These are phyloP conservation scores for Annulohypoxylon bovei DNA, from an alignment of 495 filamentous ascomycete genomes.

Conservation along the genomic window DNA sequence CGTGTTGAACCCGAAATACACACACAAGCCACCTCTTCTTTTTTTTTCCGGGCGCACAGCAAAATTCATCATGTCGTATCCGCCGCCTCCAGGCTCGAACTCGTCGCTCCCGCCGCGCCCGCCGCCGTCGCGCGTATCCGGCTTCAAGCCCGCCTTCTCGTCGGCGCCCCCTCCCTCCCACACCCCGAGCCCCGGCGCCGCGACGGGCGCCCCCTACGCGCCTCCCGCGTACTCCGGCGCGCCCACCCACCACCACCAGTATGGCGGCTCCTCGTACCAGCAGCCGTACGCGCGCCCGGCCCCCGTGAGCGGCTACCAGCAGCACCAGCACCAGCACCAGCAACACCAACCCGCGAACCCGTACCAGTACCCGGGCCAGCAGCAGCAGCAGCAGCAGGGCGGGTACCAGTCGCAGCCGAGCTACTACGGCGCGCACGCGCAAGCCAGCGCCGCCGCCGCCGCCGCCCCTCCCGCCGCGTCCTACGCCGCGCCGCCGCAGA, in stretches of 20 bases:
- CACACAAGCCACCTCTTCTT: constrained; percentile 25
- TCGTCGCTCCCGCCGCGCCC: constrained; percentile 83
- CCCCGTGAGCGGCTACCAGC: constrained; percentile 47
- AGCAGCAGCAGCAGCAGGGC: constrained; percentile 52
- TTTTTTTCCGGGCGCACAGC: constrained; percentile 51
- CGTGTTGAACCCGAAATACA: constrained; percentile 51
- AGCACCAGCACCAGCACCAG: constrained; percentile 47
- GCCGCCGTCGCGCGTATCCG: constrained; percentile 69
- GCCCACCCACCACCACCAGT: constrained; percentile 50
- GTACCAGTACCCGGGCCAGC: constrained; percentile 54
- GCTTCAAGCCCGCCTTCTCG: constrained; percentile 69
- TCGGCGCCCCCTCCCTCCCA: constrained; percentile 47
- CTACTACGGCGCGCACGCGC: constrained; percentile 56
- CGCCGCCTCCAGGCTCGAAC: constrained; percentile 87
- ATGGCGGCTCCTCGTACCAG: constrained; percentile 49
- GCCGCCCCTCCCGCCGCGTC: constrained; percentile 39
- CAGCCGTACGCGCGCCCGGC: constrained; percentile 47
- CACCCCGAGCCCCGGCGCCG: constrained; percentile 44
- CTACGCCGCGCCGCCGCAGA: constrained; percentile 72
- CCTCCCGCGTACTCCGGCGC: constrained; percentile 47
- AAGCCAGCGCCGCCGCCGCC: constrained; percentile 49
- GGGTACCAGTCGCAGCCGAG: constrained; percentile 61
- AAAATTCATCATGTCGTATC: constrained; percentile 95
- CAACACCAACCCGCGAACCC: constrained; percentile 39
- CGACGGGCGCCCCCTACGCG: constrained; percentile 44